These are phyloP conservation scores for Colletotrichum zoysiae DNA, from an alignment of 2,329 filamentous ascomycete species.

Conservation along the genomic window DNA sequence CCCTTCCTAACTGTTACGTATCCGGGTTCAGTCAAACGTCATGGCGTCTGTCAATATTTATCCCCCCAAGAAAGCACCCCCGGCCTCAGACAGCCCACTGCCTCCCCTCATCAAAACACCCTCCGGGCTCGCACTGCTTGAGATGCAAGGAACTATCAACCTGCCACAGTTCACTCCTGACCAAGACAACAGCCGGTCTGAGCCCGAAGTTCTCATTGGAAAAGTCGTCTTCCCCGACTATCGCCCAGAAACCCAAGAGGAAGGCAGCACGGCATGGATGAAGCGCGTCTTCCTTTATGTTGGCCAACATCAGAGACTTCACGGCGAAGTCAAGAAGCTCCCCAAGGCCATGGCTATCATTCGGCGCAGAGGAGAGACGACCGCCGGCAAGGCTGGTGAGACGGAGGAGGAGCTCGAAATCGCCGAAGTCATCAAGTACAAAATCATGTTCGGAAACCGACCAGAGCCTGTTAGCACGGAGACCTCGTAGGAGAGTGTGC, in stretches of 20 bases:
- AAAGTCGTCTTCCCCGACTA: conserved; percentile 85
- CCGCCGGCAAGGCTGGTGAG: conserved; percentile 49
- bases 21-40: background rate
- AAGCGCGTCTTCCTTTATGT: conserved; percentile 90
- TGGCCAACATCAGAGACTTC: conserved; percentile 88
- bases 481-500: conserved; percentile 44
- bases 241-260: conserved; percentile 61
- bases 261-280: conserved; percentile 81
- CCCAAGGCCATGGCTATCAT: conserved; percentile 84
- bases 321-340: conserved; percentile 91
- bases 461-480: conserved; percentile 83
- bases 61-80: conserved; percentile 48
- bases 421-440: conserved; percentile 87
- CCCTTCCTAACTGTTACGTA: background rate
- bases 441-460: conserved; percentile 84
- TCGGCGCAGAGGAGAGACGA: conserved; percentile 62
- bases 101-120: conserved; percentile 90
- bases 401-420: conserved; percentile 77
- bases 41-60: conserved; percentile 59
- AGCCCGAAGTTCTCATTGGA: conserved; percentile 68
- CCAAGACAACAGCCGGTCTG: conserved; percentile 45
- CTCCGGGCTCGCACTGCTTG: conserved; percentile 87
- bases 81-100: conserved; percentile 65
- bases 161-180: conserved; percentile 64
- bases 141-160: conserved; percentile 93